Conservation (phyloP, 176 grass and related monocot species). For the Paspalum vaginatum region DNA sequence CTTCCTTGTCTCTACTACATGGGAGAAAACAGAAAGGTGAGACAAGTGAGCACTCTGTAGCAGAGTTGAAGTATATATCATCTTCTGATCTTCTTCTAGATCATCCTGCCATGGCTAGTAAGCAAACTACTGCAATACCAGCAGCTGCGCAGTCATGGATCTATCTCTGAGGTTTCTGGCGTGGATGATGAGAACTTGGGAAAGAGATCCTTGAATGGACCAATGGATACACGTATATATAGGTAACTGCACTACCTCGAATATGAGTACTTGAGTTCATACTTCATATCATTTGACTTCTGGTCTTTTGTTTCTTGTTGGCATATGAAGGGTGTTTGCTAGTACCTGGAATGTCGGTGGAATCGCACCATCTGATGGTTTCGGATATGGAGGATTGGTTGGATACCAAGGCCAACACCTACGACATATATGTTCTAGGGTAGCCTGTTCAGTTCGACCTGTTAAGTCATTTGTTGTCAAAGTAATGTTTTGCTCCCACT, state of each 20-base stretch:
- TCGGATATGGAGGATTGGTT: constrained; percentile 92
- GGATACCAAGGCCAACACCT: constrained; percentile 56
- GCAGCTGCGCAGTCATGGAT: constrained; percentile 42
- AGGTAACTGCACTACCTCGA: constrained; percentile 50
- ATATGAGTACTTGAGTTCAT: constrained; percentile 38
- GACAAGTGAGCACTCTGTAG: constrained; percentile 35
- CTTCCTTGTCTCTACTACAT: constrained; percentile 45
- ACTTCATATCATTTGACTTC: constrained; percentile 29
- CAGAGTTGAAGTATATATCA: constrained; percentile 38
- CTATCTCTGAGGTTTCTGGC: constrained; percentile 56
- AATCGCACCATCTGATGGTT: constrained; percentile 59
- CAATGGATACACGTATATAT: constrained; percentile 61
- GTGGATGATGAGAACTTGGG: constrained; percentile 52
- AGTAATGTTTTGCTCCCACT: constrained; percentile 9
- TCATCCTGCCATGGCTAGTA: constrained; percentile 63
- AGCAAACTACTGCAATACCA: constrained; percentile 63
- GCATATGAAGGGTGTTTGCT: constrained; percentile 68
- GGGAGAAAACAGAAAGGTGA: constrained; percentile 59
- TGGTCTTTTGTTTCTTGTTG: constrained; percentile 7
- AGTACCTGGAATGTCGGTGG: constrained; percentile 96
- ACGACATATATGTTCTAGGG: constrained; percentile 97
- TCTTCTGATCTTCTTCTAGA: constrained; percentile 57
- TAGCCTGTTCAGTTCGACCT: constrained; percentile 38
- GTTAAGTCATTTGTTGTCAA: background rate
- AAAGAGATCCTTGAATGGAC: constrained; percentile 41